phyloP scores from a whole-genome alignment of 1,139 yeast genomes.

The Zygosaccharomyces pseudobailii region DNA sequence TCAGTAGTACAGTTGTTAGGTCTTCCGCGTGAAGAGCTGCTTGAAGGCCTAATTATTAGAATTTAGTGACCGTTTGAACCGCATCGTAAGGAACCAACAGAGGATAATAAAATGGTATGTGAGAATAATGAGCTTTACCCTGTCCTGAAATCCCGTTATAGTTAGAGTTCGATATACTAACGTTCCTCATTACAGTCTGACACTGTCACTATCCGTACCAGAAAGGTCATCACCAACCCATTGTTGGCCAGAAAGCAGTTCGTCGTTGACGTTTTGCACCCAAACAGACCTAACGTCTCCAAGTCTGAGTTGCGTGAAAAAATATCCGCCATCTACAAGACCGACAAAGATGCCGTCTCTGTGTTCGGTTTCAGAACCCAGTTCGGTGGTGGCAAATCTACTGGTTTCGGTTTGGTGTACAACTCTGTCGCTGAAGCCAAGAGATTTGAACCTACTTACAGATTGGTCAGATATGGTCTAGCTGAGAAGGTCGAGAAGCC shows the following conservation, averaged over 20 bases:
- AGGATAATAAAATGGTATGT: conserved; percentile 3
- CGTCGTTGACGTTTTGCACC: conserved; percentile 99
- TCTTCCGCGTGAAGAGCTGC: not conserved
- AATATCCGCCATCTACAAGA: conserved; percentile 93
- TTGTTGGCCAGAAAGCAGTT: conserved; percentile 99
- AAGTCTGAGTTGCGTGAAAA: conserved; percentile 99
- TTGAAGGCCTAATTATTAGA: not conserved
- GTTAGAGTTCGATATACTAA: not conserved
- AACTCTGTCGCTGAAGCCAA: conserved; percentile 97
- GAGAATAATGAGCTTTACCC: not conserved
- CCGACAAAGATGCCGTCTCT: conserved; percentile 97
- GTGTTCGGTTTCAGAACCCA: conserved; percentile 99
- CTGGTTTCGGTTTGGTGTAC: conserved; percentile 99
- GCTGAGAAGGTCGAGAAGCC: conserved; percentile 95
- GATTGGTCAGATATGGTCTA: conserved; percentile 98
- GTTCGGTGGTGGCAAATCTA: conserved; percentile 99
- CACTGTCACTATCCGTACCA: conserved; percentile 99
- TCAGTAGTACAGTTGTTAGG: not conserved
- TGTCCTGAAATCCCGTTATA: not conserved
- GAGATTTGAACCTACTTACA: conserved; percentile 98
- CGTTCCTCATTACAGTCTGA: conserved; percentile 44
- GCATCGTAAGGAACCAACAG: conserved; percentile 4
- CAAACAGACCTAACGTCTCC: conserved; percentile 98
- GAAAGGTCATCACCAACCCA: conserved; percentile 99
- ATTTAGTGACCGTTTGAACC: not conserved